A percentile compares a stretch with the other conserved stretches of the same genome.
Evolutionary conservation across 179 eudicot genomes (phyloP).

Genomic region (Heliamphora pulchella): DNA sequence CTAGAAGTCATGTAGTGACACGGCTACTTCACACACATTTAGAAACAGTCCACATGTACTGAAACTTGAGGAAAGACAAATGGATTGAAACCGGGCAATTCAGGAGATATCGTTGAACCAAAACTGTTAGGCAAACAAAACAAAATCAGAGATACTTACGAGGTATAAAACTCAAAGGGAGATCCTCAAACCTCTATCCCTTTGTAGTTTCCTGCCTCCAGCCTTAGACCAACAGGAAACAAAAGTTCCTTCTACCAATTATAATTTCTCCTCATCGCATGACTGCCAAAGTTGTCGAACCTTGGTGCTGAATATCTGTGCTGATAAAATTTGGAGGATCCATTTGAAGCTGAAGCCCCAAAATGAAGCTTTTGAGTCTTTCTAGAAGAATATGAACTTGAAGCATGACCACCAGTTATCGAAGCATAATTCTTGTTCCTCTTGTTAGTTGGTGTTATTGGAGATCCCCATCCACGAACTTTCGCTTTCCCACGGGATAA

Average conservation of each 20-base stretch:
- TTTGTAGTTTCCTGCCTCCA: not conserved
- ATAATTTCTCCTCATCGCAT: conserved; percentile 42
- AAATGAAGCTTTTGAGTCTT: conserved; percentile 24
- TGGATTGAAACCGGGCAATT: not conserved
- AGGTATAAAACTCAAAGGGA: conserved; percentile 2
- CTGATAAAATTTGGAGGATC: conserved; percentile 27
- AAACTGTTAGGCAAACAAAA: not conserved
- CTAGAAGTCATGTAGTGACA: not conserved
- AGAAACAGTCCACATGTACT: not conserved
- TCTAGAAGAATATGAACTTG: conserved; percentile 34
- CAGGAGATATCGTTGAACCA: not conserved
- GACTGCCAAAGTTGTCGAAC: conserved; percentile 38
- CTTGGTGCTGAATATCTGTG: conserved; percentile 49
- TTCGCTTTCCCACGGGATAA: conserved; percentile 18
- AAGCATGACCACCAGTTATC: conserved; percentile 28
- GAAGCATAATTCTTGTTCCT: conserved; percentile 30
- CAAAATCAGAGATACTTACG: conserved; percentile 8
- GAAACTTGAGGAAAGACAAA: not conserved
- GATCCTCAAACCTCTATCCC: not conserved
- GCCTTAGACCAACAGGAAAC: not conserved
- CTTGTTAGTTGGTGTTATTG: conserved; percentile 39
- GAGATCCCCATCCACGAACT: conserved; percentile 46
- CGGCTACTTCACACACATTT: not conserved
- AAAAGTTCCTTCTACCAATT: conserved; percentile 34
- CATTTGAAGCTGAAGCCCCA: conserved; percentile 37